Base-by-base conservation (phyloP, 345 rosid genomes). In the Laguncularia racemosa region DNA sequence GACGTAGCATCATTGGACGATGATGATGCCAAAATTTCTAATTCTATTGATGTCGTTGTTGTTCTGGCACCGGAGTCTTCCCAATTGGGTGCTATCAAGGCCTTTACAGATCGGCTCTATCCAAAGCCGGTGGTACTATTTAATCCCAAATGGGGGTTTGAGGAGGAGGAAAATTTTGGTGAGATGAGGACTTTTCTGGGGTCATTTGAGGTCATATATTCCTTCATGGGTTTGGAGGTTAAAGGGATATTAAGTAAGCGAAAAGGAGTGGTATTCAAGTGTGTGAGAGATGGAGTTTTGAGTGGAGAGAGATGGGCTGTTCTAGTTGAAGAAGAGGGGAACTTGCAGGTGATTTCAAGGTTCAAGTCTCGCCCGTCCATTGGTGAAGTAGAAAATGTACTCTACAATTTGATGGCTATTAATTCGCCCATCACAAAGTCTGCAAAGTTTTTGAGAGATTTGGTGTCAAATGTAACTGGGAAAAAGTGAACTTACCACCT, bases 371-470 rank as follows among this genome's bases (percentile, higher is more conserved):
- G 95, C 19, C 98, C 90, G 18, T 77, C 86, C 0, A 82, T 86
- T 18, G 88, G 66, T 20, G 95, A 91, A 72, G 90, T 86, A 54
- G 96, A 91, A 75, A 78, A 21, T 62, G 90, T 88, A 20, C 52
- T 88, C 70, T 88, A 88, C 60, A 88, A 91, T 59, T 67, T 84
- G 75, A 84, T 91, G 95, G 95, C 91, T 54, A 68, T 88, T 67
- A 85, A 88, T 62, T 88, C 98, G 0, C 96, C 98, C 1, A 84
- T 91, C 19, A 82, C 91, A 14, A 88, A 91, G 70, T 88, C 96
- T 52, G 88, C 88, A 6, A 84, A 81, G 84, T 85, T 88, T 33
- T 69, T 86, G 44, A 79, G 56, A 40, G 84, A 81, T 71, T 70
- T 91, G 68, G 82, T 88, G 40, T 85, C 86, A 11, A 82, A 77